Conservation (phyloP, 345 rosid genomes). For the Syzygium oleosum region DNA sequence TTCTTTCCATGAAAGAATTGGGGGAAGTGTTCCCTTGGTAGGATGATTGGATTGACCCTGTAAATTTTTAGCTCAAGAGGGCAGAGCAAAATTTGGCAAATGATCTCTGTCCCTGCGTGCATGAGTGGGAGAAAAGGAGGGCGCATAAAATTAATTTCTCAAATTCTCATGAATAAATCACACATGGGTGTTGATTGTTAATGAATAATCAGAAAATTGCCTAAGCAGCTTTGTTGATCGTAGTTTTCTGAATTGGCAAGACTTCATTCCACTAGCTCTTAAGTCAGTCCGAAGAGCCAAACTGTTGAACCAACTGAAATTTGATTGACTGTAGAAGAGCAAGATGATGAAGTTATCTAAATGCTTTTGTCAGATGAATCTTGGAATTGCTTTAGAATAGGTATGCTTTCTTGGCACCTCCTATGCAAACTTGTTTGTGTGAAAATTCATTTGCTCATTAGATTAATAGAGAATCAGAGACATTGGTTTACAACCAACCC, state of each 20-base stretch:
- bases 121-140: not conserved
- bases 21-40: not conserved
- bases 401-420: not conserved
- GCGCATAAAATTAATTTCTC: not conserved
- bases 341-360: not conserved
- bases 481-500: not conserved
- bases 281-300: not conserved
- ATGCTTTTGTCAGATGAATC: not conserved
- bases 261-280: not conserved
- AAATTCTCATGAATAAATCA: not conserved
- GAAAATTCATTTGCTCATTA: not conserved
- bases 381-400: not conserved
- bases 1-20: not conserved
- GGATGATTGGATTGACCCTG: not conserved
- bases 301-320: not conserved
- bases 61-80: not conserved
- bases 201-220: not conserved
- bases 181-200: not conserved
- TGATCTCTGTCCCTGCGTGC: not conserved
- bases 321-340: not conserved
- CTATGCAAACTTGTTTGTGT: not conserved
- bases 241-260: not conserved
- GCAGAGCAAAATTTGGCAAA: not conserved
- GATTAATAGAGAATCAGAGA: not conserved
- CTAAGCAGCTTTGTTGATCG: not conserved